Base-by-base conservation (phyloP, 768 basidiomycete genomes). In the Boletus edulis region DNA sequence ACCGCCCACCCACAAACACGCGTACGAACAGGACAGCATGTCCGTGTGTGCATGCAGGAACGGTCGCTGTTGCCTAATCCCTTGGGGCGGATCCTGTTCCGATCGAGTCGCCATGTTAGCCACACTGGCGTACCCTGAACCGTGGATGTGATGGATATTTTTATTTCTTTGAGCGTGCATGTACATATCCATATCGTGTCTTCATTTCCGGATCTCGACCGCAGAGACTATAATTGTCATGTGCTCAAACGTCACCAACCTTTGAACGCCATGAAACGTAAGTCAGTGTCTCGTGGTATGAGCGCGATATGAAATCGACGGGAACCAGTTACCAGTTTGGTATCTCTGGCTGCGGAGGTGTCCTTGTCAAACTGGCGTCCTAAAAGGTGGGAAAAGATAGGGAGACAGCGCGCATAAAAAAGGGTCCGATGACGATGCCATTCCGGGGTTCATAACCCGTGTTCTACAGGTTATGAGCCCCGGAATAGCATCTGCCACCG, bases 391-490 rank as follows among this genome's bases (percentile, higher is more conserved):
- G 29, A 41, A 45, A 37, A 35, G 44, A 59, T 49, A 53, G 32
- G 32, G 47, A 51, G 3, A 49, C 15, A 38, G 5, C 20, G 22
- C 15, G 20, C 17, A 17, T 9, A n/a, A 38, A n/a, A 39, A 39
- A 39, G 38, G 53, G 4, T 39, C 46, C 29, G 48, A 61, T 57
- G 58, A 63, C 56, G 47, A 48, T 1, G 42, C 39, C 52, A 54
- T 59, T 62, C 54, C 60, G 49, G 27, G 44, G 55, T 44, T 51
- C 60, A 65, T 65, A 50, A 49, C 32, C 46, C 35, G 8, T 22
- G 43, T n/a, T 15, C 53, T 24, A 46, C 0, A 64, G 66, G 62
- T 65, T 62, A 68, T 66, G 65, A 68, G 65, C 61, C 65, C 61
- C 15, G 65, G 45, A 61, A 66, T 61, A 56, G 20, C 39, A 38